Evolutionary conservation across 805 yeast species (phyloP).

Genomic region (Candida ovalis): DNA sequence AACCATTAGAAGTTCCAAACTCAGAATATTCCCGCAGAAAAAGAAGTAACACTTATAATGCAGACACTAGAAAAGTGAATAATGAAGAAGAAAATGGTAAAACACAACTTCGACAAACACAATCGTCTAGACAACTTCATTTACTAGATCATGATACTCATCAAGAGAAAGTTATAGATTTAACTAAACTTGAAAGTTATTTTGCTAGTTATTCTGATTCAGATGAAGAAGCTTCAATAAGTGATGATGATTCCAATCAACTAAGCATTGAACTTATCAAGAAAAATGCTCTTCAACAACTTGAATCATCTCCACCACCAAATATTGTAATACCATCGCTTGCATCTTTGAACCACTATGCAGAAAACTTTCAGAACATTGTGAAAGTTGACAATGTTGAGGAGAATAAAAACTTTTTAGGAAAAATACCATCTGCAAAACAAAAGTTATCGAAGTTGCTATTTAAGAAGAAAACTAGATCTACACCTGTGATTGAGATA

Average conservation of each 20-base stretch:
- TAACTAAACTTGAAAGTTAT: constrained; percentile 29
- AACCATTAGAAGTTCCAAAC: constrained; percentile 2
- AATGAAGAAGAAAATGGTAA: constrained; percentile 8
- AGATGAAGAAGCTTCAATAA: constrained; percentile 13
- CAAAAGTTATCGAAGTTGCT: neutral
- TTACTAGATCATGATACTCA: constrained; percentile 20
- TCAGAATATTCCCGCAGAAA: constrained; percentile 11
- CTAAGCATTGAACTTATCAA: constrained; percentile 3
- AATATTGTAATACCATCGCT: constrained; percentile 1
- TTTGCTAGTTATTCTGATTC: constrained; percentile 26
- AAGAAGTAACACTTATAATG: constrained; percentile 29
- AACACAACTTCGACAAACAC: constrained; percentile 21
- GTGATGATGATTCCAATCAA: neutral
- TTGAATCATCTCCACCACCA: neutral
- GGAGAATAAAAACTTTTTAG: neutral
- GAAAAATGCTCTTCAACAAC: neutral
- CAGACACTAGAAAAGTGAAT: constrained; percentile 10
- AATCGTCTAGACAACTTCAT: constrained; percentile 28
- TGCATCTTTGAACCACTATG: constrained; percentile 1
- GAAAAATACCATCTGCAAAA: neutral
- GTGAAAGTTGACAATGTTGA: neutral
- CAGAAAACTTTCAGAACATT: neutral
- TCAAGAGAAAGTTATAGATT: constrained; percentile 24
- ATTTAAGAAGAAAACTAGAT: neutral
- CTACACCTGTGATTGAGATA: neutral